Base-by-base conservation (phyloP, 768 basidiomycete species). In the Lentinus tigrinus region DNA sequence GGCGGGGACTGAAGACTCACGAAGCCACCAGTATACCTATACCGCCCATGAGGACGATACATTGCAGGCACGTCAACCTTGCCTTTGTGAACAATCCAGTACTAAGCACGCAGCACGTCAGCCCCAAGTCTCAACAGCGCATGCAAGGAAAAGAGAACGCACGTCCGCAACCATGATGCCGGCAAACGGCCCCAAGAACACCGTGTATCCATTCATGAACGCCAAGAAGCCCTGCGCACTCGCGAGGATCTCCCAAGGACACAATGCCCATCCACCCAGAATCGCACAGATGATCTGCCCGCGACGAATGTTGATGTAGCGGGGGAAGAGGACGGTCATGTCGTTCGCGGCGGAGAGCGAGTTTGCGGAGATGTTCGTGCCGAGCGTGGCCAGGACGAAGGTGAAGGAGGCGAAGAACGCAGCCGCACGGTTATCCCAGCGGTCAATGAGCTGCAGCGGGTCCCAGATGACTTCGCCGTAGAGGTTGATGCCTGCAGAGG, bases 121-220 rank as follows among this genome's bases (percentile, higher is more conserved):
- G 44, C 36, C 24, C 1, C 31, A 0, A 2, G 4, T 9, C 16
- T n/a, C 21, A 14, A 19, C 1, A 31, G 31, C 31, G 31, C 7
- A 21, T n/a, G 39, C 3, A 39, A 2, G 24, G 3, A 43, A 23
- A 13, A 21, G 14, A 21, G 4, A 3, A 74, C 86, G 62, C 65
- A 88, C 77, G 52, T 81, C 80, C 23, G 77, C 75, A 56, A 82
- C 78, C 77, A 87, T 81, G 54, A 95, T 85, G 23, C 88, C 89
- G 31, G 88, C 85, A 62, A 96, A 88, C 1, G 93, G 93, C 0
- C 91, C 91, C 21, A 95, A 76, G 69, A 96, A 92, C 21, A 94
- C 86, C 0, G 91, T 87, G 66, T 93, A 95, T 3, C 90, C 91
- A 23, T 79, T 81, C 85, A 93, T 88, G 72, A 93, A 93, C 14